Evolutionary conservation across 148 eudicot species (phyloP).

Genomic region (Dianthus caryophyllus): DNA sequence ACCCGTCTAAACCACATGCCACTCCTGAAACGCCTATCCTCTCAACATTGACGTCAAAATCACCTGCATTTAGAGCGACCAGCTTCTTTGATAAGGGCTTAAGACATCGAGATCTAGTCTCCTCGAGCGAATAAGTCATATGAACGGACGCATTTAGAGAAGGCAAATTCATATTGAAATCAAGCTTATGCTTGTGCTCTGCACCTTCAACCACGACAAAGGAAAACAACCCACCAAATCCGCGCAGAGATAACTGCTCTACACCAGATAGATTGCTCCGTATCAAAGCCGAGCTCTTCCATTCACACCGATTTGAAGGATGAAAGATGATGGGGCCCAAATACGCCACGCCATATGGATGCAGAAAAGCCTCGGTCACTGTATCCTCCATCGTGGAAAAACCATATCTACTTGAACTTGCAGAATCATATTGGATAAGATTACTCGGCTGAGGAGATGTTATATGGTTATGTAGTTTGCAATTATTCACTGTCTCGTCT

Average conservation of each 20-base stretch:
- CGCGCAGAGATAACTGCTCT: conserved; percentile 67
- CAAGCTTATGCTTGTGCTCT: conserved; percentile 43
- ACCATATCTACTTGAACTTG: conserved; percentile 46
- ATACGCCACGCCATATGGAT: conserved; percentile 52
- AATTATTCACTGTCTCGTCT: conserved; percentile 44
- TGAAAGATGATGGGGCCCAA: conserved; percentile 78
- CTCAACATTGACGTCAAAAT: conserved; percentile 51
- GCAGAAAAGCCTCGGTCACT: conserved; percentile 61
- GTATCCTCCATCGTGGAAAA: conserved; percentile 51
- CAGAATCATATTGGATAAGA: conserved; percentile 33
- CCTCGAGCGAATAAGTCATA: conserved; percentile 16
- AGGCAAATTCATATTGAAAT: conserved; percentile 50
- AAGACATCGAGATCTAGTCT: conserved; percentile 36
- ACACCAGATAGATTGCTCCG: conserved; percentile 87
- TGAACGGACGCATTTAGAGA: conserved; percentile 37
- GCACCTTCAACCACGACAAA: conserved; percentile 55
- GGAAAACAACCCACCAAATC: conserved; percentile 69
- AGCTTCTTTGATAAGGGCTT: conserved; percentile 51
- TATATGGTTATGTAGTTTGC: conserved; percentile 39
- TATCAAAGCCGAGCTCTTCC: conserved; percentile 75
- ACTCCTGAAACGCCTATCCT: conserved; percentile 65
- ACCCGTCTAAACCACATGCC: conserved; percentile 72
- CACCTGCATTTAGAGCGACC: conserved; percentile 62
- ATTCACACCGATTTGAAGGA: conserved; percentile 68
- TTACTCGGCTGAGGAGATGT: conserved; percentile 43